These are phyloP conservation scores for Colletotrichum simmondsii DNA, from an alignment of 2,329 filamentous ascomycete species.

Conservation along the genomic window DNA sequence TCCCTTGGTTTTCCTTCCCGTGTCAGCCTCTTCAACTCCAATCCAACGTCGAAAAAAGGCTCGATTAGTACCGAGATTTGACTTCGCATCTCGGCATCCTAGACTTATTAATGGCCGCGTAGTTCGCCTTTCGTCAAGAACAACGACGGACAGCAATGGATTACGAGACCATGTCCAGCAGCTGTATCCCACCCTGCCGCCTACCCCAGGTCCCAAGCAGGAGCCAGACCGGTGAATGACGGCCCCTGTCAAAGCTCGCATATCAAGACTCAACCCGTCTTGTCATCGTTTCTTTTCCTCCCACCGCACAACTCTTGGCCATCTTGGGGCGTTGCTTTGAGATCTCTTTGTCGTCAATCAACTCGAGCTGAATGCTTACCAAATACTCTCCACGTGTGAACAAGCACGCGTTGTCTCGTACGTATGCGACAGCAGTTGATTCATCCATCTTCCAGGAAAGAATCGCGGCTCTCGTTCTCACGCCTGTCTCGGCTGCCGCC, in stretches of 20 bases:
- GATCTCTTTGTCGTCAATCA: not conserved
- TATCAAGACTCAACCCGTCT: not conserved
- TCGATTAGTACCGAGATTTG: not conserved
- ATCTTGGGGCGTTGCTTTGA: not conserved
- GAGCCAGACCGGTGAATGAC: not conserved
- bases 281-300: not conserved
- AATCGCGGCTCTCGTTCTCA: slow-evolving; percentile 1
- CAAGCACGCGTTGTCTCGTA: not conserved
- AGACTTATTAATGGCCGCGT: not conserved
- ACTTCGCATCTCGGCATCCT: not conserved
- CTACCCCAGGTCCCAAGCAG: not conserved
- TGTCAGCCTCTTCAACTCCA: slow-evolving; percentile 32
- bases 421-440: not conserved
- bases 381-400: not conserved
- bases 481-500: slow-evolving; percentile 9
- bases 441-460: not conserved
- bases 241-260: not conserved
- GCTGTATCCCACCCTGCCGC: not conserved
- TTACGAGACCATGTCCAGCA: not conserved
- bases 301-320: not conserved
- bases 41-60: not conserved
- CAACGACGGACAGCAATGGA: not conserved
- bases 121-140: not conserved
- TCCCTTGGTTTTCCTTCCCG: not conserved
- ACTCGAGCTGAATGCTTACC: not conserved